Evolutionary conservation across 106 monocot genomes (phyloP).

Genomic region (Xerophyta viscosa): DNA sequence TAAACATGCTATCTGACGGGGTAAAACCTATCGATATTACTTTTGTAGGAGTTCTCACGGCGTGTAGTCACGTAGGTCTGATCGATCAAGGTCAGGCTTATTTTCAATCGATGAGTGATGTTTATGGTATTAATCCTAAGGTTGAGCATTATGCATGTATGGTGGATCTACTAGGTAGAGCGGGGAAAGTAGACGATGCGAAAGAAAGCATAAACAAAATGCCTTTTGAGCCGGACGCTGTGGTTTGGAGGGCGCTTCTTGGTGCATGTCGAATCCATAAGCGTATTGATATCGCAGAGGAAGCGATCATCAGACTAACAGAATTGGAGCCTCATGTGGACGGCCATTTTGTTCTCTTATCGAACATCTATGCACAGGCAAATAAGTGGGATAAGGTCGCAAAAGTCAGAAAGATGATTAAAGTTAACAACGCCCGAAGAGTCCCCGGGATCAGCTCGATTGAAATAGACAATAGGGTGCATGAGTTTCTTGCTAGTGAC

Average conservation of each 20-base stretch:
- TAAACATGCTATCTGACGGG: slow-evolving; percentile 25
- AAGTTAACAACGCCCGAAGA: slow-evolving; percentile 8
- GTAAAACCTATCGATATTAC: slow-evolving; percentile 28
- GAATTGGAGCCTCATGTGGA: slow-evolving; percentile 27
- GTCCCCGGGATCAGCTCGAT: slow-evolving; percentile 40
- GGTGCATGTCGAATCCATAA: slow-evolving; percentile 30
- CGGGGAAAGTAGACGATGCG: slow-evolving; percentile 29
- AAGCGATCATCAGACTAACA: slow-evolving; percentile 15
- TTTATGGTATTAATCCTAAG: slow-evolving; percentile 22
- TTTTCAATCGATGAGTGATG: slow-evolving; percentile 25
- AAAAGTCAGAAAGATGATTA: slow-evolving; percentile 25
- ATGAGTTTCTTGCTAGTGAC: slow-evolving; percentile 39
- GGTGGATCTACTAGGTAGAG: slow-evolving; percentile 45
- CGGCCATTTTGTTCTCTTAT: slow-evolving; percentile 38
- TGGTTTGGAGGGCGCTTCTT: slow-evolving; percentile 40
- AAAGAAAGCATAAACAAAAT: slow-evolving; percentile 17
- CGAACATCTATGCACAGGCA: slow-evolving; percentile 39
- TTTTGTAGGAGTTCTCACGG: slow-evolving; percentile 34
- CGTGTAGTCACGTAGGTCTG: slow-evolving; percentile 34
- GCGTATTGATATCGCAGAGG: slow-evolving; percentile 27
- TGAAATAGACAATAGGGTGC: slow-evolving; percentile 24
- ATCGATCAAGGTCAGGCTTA: slow-evolving; percentile 23
- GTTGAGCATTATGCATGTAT: slow-evolving; percentile 62
- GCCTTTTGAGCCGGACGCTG: slow-evolving; percentile 37
- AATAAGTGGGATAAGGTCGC: slow-evolving; percentile 30